Conservation (phyloP, 1,139 yeast species). For the Pichia terricola region DNA sequence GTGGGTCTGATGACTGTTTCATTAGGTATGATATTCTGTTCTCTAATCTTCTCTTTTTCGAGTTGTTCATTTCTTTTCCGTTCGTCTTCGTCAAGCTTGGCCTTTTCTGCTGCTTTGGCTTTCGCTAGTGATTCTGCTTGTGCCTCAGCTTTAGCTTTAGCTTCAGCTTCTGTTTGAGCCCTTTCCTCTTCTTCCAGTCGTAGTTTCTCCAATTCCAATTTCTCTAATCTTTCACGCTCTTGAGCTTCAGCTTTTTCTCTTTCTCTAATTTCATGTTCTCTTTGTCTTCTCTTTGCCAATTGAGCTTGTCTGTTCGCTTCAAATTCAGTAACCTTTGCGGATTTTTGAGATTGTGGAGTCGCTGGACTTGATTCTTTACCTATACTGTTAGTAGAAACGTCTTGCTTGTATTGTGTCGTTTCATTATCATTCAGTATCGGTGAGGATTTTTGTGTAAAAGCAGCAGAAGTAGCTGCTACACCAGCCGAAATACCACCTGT, state of each 20-base stretch:
- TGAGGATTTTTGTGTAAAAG: neutral
- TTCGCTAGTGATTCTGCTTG: neutral
- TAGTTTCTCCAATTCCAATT: no score
- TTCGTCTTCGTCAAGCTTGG: neutral
- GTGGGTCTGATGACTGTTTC: neutral
- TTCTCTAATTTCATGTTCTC: conserved; percentile 9
- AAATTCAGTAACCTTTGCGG: neutral
- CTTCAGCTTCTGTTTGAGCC: neutral
- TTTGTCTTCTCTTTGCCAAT: conserved; percentile 6
- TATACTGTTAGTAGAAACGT: no score
- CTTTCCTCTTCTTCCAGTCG: neutral
- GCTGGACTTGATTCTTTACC: no score
- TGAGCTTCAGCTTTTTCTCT: conserved; percentile 3
- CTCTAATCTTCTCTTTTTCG: no score
- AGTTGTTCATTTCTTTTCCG: no score
- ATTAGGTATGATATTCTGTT: neutral
- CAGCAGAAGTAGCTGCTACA: conserved; percentile 1
- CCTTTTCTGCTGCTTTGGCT: neutral
- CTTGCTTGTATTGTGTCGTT: neutral
- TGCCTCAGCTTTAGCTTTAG: neutral
- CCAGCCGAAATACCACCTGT: conserved; percentile 2
- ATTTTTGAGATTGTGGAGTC: no score
- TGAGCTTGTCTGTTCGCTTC: conserved; percentile 6
- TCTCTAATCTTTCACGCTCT: no score
- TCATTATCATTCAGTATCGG: neutral